A percentile compares a stretch with the other conserved stretches of the same genome.
These are phyloP conservation scores for Leccinum subatratum DNA, from an alignment of 1,284 basidiomycete genomes.

Conservation along the genomic window DNA sequence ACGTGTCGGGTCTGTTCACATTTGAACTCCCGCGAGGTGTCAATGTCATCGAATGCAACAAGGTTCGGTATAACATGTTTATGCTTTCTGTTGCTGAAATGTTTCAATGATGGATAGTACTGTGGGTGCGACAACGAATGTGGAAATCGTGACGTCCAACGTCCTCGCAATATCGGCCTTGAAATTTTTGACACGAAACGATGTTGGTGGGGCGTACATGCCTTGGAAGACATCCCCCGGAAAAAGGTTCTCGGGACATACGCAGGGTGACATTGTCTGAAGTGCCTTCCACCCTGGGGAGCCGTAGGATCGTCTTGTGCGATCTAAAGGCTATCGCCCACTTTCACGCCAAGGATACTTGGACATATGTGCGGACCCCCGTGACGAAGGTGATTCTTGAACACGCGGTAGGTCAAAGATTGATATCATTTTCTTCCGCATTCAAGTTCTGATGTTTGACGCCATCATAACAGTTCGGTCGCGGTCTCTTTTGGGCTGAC, in stretches of 20 bases:
- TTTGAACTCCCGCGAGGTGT: slow-evolving; percentile 41
- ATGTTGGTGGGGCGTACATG: slow-evolving; percentile 54
- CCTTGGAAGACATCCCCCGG: slow-evolving; percentile 32
- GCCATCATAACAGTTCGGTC: not conserved
- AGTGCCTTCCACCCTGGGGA: not conserved
- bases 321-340: not conserved
- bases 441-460: not conserved
- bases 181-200: slow-evolving; percentile 54
- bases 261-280: slow-evolving; percentile 47
- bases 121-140: slow-evolving; percentile 45
- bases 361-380: not conserved
- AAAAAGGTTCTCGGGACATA: slow-evolving; percentile 62
- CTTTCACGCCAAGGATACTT: not conserved
- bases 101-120: slow-evolving; percentile 29
- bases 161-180: slow-evolving; percentile 43
- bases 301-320: not conserved
- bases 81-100: not conserved
- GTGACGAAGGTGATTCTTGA: not conserved
- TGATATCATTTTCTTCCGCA: not conserved
- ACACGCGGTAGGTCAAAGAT: not conserved
- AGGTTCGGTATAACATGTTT: slow-evolving; percentile 31
- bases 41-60: slow-evolving; percentile 60
- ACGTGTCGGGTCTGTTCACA: slow-evolving; percentile 44
- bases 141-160: slow-evolving; percentile 51
- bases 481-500: not conserved